Percentiles rank a stretch among this genome's conserved stretches.
These are phyloP conservation scores for Luffa acutangula DNA, from an alignment of 306 rosid genomes.

Conservation along the genomic window DNA sequence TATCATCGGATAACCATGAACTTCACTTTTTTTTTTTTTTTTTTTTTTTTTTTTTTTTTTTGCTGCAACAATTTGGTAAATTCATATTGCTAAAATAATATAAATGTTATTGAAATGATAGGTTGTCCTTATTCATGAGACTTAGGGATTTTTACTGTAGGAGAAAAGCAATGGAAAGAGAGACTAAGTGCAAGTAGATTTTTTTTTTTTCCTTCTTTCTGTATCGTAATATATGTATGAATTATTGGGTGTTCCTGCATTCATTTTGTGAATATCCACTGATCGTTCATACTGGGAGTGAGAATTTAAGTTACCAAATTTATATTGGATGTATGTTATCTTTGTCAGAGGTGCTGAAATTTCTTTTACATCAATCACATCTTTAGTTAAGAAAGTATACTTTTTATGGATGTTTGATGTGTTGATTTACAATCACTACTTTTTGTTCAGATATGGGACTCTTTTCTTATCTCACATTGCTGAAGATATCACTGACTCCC, in stretches of 20 bases:
- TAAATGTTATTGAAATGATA: background rate
- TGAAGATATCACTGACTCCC: slow-evolving; percentile 67
- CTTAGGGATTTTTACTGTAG: background rate
- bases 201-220: background rate
- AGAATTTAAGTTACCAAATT: background rate
- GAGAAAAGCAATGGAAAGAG: background rate
- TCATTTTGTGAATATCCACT: background rate
- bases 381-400: background rate
- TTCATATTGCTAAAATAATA: background rate
- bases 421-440: slow-evolving; percentile 15
- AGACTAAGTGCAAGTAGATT: background rate
- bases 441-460: slow-evolving; percentile 54
- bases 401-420: background rate
- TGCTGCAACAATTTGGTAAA: background rate
- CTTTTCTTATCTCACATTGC: slow-evolving; percentile 85
- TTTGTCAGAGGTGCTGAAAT: background rate
- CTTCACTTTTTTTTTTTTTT: background rate
- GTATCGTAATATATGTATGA: background rate
- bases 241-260: background rate
- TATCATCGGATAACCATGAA: background rate
- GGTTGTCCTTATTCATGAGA: background rate
- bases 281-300: background rate
- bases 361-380: background rate
- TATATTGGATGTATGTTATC: background rate
- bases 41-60: background rate